Conservation (phyloP, 2,329 filamentous ascomycete species). For the Ceratocystis harringtonii region DNA sequence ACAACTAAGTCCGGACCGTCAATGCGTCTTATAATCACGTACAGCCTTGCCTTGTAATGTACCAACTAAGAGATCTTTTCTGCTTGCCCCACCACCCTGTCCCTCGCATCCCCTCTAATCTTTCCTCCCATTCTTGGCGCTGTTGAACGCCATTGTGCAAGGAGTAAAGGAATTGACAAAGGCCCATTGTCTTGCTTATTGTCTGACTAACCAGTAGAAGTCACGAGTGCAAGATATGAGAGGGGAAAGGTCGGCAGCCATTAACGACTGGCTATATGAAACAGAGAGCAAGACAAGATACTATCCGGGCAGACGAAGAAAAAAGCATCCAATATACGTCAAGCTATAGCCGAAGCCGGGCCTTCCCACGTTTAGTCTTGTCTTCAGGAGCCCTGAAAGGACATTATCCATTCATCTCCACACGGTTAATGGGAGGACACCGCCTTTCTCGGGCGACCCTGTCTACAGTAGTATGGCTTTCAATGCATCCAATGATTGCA, state of each 20-base stretch:
- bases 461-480: not conserved
- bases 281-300: not conserved
- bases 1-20: not conserved
- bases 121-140: not conserved
- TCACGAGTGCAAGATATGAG: not conserved
- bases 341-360: no score
- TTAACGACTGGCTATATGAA: not conserved
- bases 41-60: not conserved
- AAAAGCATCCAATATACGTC: no score
- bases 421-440: not conserved
- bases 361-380: no score
- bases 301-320: not conserved
- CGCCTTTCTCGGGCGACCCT: not conserved
- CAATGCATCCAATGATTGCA: not conserved
- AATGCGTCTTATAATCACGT: not conserved
- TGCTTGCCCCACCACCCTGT: not conserved
- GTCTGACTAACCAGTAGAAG: not conserved
- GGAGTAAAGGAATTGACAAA: not conserved
- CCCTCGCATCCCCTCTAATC: not conserved
- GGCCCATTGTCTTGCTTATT: slow-evolving; percentile 7
- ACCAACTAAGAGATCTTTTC: not conserved
- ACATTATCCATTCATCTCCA: no score
- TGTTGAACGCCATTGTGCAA: not conserved
- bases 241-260: not conserved
- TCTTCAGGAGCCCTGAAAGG: no score